Evolutionary conservation across 768 basidiomycete species (phyloP).

Genomic region (Auriscalpium microsporum): DNA sequence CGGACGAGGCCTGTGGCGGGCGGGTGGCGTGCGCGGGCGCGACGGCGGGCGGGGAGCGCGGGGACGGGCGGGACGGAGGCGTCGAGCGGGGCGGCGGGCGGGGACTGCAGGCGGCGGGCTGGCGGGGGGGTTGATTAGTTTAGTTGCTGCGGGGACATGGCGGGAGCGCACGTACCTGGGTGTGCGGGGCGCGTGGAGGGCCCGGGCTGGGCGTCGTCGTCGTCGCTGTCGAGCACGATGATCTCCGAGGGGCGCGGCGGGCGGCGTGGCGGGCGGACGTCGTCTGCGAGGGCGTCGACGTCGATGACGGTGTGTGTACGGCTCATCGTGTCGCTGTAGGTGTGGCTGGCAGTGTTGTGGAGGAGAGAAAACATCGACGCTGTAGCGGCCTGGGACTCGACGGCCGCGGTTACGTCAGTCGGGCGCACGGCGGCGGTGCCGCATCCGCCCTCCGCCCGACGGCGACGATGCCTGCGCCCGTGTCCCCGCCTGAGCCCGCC

Average conservation of each 20-base stretch:
- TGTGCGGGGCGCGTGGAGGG: not conserved
- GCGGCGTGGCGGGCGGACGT: constrained; percentile 16
- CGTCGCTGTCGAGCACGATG: constrained; percentile 33
- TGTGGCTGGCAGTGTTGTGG: no score
- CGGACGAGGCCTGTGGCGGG: constrained; percentile 36
- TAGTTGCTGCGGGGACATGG: no score
- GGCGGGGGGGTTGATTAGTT: no score
- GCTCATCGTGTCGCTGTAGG: constrained; percentile 1
- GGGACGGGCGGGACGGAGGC: constrained; percentile 49
- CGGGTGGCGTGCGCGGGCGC: constrained; percentile 11
- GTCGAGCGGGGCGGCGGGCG: constrained; percentile 10
- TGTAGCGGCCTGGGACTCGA: no score
- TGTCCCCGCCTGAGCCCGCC: no score
- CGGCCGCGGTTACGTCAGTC: not conserved
- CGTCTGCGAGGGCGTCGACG: constrained; percentile 33
- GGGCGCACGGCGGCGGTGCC: not conserved
- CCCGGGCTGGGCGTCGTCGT: constrained; percentile 30
- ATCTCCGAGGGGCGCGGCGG: constrained; percentile 15
- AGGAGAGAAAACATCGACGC: not conserved
- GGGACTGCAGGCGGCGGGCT: constrained; percentile 1
- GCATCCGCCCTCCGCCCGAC: not conserved
- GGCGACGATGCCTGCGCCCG: not conserved
- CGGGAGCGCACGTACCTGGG: constrained; percentile 3
- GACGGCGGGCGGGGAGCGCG: constrained; percentile 32
- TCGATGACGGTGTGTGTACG: constrained; percentile 31